Evolutionary conservation across 306 rosid species (phyloP).

Genomic region (Fagus sylvatica): DNA sequence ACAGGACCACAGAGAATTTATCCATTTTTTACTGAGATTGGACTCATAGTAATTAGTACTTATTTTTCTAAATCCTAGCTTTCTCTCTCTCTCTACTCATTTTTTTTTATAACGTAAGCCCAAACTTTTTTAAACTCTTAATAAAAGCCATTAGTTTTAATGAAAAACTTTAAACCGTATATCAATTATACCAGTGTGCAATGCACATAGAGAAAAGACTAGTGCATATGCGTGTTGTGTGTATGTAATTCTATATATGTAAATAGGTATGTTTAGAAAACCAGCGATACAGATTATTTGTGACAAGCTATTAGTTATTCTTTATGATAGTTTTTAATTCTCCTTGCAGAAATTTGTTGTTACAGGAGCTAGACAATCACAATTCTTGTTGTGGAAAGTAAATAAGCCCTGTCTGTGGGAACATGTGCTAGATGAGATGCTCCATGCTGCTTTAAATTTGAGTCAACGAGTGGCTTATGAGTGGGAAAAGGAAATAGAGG

Average conservation of each 20-base stretch:
- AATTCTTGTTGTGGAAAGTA: conserved; percentile 71
- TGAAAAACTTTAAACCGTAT: too few species aligned
- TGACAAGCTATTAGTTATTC: background rate
- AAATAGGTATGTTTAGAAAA: background rate
- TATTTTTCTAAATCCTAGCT: too few species aligned
- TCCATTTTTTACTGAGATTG: too few species aligned
- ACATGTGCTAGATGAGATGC: conserved; percentile 81
- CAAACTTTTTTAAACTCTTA: too few species aligned
- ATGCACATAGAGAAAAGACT: too few species aligned
- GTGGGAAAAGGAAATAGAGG: conserved; percentile 70
- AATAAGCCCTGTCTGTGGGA: conserved; percentile 58
- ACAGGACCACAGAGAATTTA: too few species aligned
- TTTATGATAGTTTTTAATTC: conserved; percentile 13
- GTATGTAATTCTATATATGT: background rate
- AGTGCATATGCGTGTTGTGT: too few species aligned
- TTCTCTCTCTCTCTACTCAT: too few species aligned
- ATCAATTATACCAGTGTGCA: too few species aligned
- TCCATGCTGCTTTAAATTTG: conserved; percentile 88
- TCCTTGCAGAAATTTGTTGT: conserved; percentile 63
- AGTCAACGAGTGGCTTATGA: conserved; percentile 56
- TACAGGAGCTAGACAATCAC: conserved; percentile 25
- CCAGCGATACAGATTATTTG: background rate
- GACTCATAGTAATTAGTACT: too few species aligned
- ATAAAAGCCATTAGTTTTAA: too few species aligned
- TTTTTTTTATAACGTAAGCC: too few species aligned